A percentile compares a stretch with the other conserved stretches of the same genome.
These are phyloP conservation scores for Metschnikowia chrysomelidarum DNA, from an alignment of 805 yeast genomes.

Conservation along the genomic window DNA sequence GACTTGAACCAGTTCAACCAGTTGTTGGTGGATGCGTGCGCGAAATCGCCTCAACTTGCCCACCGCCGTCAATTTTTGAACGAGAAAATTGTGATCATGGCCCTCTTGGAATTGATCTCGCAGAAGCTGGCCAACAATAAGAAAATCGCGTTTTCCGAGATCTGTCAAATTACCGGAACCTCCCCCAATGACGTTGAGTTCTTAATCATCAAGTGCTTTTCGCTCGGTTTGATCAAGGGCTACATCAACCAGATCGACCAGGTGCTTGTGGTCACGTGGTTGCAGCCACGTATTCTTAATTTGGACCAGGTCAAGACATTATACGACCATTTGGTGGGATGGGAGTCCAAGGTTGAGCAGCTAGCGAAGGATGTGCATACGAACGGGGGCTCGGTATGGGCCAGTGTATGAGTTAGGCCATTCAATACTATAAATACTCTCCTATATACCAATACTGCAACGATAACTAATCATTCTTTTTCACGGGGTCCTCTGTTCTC, in stretches of 20 bases:
- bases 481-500: conserved; percentile 1
- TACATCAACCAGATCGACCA: conserved; percentile 82
- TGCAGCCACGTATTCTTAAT: conserved; percentile 92
- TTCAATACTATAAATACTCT: too few relatives aligned
- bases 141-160: conserved; percentile 67
- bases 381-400: conserved; percentile 45
- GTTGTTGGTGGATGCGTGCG: conserved; percentile 38
- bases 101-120: conserved; percentile 85
- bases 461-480: too few relatives aligned
- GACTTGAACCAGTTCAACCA: conserved; percentile 64
- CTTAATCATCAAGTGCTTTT: conserved; percentile 85
- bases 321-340: conserved; percentile 66
- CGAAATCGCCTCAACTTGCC: conserved; percentile 53
- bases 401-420: conserved; percentile 17
- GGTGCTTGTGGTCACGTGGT: conserved; percentile 83
- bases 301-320: conserved; percentile 73
- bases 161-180: conserved; percentile 65
- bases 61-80: conserved; percentile 64
- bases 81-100: conserved; percentile 90
- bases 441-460: too few relatives aligned
- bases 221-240: conserved; percentile 83
- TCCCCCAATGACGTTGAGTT: conserved; percentile 79
- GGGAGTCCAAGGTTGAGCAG: conserved; percentile 74
- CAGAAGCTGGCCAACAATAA: conserved; percentile 71
- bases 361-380: conserved; percentile 45